phyloP scores from a whole-genome alignment of 805 yeast genomes.

The Yarrowia sp. region DNA sequence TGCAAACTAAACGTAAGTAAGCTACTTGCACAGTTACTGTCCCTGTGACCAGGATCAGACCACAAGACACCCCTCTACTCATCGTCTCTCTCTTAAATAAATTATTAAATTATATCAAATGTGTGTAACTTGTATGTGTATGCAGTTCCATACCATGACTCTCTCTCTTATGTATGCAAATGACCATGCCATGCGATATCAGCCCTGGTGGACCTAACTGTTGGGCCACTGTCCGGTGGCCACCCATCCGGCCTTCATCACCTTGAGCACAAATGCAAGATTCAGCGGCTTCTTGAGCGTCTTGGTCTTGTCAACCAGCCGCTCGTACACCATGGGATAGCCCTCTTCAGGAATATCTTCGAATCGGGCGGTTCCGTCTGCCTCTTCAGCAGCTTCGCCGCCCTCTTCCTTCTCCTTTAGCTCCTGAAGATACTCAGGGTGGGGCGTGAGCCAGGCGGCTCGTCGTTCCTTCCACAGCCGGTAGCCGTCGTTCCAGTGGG shows the following conservation, averaged over 20 bases:
- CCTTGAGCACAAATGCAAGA: conserved; percentile 70
- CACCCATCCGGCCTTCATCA: conserved; percentile 86
- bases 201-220: neutral
- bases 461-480: conserved; percentile 75
- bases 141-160: conserved; percentile 1
- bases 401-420: conserved; percentile 14
- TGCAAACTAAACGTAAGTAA: too few species aligned
- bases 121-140: neutral
- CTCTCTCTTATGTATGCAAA: neutral
- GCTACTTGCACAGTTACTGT: too few species aligned
- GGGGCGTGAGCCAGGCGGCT: conserved; percentile 61
- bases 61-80: too few species aligned
- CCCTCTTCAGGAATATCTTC: conserved; percentile 47
- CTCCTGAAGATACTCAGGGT: conserved; percentile 27
- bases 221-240: conserved; percentile 72
- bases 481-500: conserved; percentile 61
- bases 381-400: neutral
- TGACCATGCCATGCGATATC: conserved; percentile 7
- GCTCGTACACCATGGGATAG: conserved; percentile 62
- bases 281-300: conserved; percentile 74
- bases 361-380: conserved; percentile 42
- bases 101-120: conserved; percentile 13
- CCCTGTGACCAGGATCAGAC: too few species aligned
- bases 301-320: conserved; percentile 72
- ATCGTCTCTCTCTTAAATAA: neutral